Evolutionary conservation across 202 grass and related monocot species (phyloP), one percentile per base, ranked within the genome.

Genomic region (Panicum hallii): DNA sequence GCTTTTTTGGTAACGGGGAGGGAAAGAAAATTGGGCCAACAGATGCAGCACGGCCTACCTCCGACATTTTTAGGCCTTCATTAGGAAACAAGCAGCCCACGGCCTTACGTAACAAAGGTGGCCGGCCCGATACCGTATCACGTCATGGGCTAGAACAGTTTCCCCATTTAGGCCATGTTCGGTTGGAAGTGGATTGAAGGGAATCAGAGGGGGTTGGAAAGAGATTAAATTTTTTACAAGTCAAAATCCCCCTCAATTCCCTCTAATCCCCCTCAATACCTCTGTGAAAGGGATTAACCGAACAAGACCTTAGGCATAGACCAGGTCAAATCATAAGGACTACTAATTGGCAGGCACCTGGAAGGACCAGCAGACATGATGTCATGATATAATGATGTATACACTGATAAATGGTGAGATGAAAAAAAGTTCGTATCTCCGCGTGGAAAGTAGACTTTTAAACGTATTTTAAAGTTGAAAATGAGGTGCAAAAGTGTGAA

Each of bases 401-500:
- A 30, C 44, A 9, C 6, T 46, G 44, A 71, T 22, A 7, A 17
- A 17, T 17, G 12, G 5, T 49, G 13, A 32, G 23, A 34, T 52
- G 70, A 32, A 72, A 71, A 15, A 30, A 4, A 26, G 22, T 30
- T 62, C 58, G 23, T 23, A 62, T 28, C 58, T 6, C 58, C 58
- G 11, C 3, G 30, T 19, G 36, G 23, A 50, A 72, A 48, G 10
- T 41, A 74, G 16, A 55, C 48, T 74, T 74, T 40, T 38, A 38
- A 38, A 38, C 36, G 5, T 38, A 38, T 38, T 28, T 10, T 50
- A 52, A 38, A 38, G 5, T 23, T 63, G 53, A 30, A 72, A 22
- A 56, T 8, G 32, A 56, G 19, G 56, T 42, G 72, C 32, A 41
- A 44, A 26, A 76, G 38, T 76, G 20, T 76, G 74, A 60, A 76